Conservation (phyloP, 176 grass and related monocot genomes). For the Otatea glauca region DNA sequence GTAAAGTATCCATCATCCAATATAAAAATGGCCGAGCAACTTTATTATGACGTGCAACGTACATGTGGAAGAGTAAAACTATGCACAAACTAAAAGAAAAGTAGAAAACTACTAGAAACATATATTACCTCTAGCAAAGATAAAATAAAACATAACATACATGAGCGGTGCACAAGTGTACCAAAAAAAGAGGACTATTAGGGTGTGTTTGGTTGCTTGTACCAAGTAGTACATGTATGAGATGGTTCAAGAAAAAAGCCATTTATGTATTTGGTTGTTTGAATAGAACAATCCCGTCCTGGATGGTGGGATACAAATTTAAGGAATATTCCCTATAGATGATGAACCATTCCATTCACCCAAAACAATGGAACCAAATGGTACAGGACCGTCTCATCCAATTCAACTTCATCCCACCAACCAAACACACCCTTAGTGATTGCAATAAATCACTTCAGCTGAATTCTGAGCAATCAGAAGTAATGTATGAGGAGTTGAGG, state of each 20-base stretch:
- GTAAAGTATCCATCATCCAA: neutral
- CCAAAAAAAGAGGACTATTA: neutral
- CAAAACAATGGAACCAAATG: no score
- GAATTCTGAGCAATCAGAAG: neutral
- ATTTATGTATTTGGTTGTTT: no score
- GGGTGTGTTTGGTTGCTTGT: no score
- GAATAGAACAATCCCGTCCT: no score
- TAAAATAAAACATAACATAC: conserved; percentile 4
- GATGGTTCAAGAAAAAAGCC: no score
- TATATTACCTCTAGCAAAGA: neutral
- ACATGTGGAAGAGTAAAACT: neutral
- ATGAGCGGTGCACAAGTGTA: neutral
- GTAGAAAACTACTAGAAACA: conserved; percentile 19
- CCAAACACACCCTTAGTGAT: no score
- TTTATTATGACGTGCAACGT: neutral
- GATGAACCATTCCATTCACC: no score
- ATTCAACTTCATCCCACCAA: no score
- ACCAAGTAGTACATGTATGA: no score
- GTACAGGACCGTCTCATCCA: no score
- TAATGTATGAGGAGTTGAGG: neutral
- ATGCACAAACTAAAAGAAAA: neutral
- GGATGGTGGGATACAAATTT: no score
- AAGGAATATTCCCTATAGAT: no score
- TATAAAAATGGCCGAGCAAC: neutral
- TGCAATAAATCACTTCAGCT: neutral